Evolutionary conservation across 768 basidiomycete genomes (phyloP).

Genomic region (Tricholoma terreum): DNA sequence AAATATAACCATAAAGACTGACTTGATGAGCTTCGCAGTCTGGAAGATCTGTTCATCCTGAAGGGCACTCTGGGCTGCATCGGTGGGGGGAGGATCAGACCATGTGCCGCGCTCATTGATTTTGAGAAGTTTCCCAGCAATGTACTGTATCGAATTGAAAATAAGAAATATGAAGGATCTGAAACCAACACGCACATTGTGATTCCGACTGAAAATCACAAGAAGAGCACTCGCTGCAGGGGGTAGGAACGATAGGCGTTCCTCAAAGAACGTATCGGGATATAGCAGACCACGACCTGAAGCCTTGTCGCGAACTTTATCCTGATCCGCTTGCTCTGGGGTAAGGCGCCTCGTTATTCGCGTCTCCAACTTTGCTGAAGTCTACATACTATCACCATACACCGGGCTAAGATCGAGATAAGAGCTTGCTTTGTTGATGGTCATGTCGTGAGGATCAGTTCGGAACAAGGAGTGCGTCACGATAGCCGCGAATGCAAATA

Average conservation of each 20-base stretch:
- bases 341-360: not conserved
- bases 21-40: conserved; percentile 51
- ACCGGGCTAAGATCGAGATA: conserved; percentile 55
- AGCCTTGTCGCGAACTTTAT: conserved; percentile 44
- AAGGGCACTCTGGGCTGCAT: conserved; percentile 18
- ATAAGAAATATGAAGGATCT: not conserved
- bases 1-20: conserved; percentile 5
- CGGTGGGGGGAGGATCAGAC: conserved; percentile 39
- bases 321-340: conserved; percentile 33
- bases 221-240: conserved; percentile 52
- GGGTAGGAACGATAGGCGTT: conserved; percentile 49
- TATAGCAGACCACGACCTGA: conserved; percentile 47
- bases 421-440: conserved; percentile 47
- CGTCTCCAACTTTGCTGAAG: not conserved
- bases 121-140: conserved; percentile 47
- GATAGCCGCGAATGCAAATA: conserved; percentile 31
- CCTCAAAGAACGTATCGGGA: conserved; percentile 53
- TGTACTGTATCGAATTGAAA: no score
- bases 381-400: conserved; percentile 45
- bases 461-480: conserved; percentile 59
- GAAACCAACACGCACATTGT: conserved; percentile 47
- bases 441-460: conserved; percentile 37
- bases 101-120: conserved; percentile 54
- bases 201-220: conserved; percentile 55
- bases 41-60: conserved; percentile 63